These are phyloP conservation scores for Coniosporium tulheliwenetii DNA, from an alignment of 2,329 filamentous ascomycete species.

Conservation along the genomic window DNA sequence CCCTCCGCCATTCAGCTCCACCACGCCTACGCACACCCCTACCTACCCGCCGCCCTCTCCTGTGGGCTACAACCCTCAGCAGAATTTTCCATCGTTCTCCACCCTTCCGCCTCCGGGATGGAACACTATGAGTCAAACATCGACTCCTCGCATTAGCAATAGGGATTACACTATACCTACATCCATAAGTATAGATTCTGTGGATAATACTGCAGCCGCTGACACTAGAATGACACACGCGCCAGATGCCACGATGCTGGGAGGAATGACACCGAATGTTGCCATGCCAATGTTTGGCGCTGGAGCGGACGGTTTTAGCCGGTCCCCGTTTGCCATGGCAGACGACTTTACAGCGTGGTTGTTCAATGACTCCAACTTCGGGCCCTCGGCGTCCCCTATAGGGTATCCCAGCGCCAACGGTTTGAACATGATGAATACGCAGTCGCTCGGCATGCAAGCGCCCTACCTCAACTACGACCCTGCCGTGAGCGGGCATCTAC, in stretches of 20 bases:
- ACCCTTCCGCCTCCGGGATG: neutral
- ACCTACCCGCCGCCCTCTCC: neutral
- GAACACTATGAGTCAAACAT: neutral
- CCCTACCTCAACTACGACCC: conserved; percentile 36
- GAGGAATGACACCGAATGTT: conserved; percentile 34
- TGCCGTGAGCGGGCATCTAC: conserved; percentile 30
- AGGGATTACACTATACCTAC: neutral
- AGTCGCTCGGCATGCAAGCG: conserved; percentile 28
- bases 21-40: neutral
- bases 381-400: conserved; percentile 15
- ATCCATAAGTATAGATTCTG: neutral
- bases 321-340: conserved; percentile 75
- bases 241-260: conserved; percentile 18
- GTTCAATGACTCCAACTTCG: conserved; percentile 52
- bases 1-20: neutral
- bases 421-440: conserved; percentile 10
- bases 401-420: conserved; percentile 5
- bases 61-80: neutral
- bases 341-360: conserved; percentile 79
- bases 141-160: neutral
- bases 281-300: conserved; percentile 72
- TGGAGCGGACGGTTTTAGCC: conserved; percentile 56
- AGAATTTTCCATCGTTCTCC: neutral
- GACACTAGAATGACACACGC: conserved; percentile 9
- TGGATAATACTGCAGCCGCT: neutral